Conservation (phyloP, 1,284 basidiomycete genomes). For the Coniophora puteana region DNA sequence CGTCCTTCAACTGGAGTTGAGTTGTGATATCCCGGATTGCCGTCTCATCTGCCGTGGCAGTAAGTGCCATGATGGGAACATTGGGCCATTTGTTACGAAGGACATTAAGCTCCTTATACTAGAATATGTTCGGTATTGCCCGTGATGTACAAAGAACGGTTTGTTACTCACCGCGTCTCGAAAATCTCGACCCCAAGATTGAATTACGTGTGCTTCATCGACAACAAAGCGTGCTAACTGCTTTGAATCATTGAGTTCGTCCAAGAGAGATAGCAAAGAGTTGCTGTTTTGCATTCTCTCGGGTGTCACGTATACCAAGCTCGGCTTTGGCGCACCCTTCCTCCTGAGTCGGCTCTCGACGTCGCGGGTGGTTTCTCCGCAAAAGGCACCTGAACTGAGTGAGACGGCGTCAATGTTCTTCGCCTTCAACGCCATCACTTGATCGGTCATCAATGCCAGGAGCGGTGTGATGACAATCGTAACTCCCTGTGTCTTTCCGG, state of each 20-base stretch:
- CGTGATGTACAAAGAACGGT: neutral
- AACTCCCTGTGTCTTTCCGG: constrained; percentile 74
- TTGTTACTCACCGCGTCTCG: constrained; percentile 61
- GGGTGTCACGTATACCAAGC: constrained; percentile 89
- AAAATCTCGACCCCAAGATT: constrained; percentile 84
- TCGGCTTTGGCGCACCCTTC: constrained; percentile 43
- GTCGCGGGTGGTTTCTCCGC: constrained; percentile 42
- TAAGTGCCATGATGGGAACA: constrained; percentile 94
- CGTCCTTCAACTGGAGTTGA: constrained; percentile 61
- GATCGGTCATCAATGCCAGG: constrained; percentile 88
- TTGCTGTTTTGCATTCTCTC: constrained; percentile 77
- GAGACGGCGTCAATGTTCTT: constrained; percentile 58
- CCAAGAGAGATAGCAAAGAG: constrained; percentile 54
- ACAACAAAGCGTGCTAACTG: constrained; percentile 88
- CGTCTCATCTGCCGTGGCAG: constrained; percentile 85
- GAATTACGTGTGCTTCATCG: constrained; percentile 95
- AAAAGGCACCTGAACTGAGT: constrained; percentile 60
- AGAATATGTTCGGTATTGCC: constrained; percentile 10
- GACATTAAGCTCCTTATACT: constrained; percentile 69
- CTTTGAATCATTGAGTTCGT: constrained; percentile 49
- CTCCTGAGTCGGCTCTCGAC: constrained; percentile 37
- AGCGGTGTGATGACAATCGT: constrained; percentile 92
- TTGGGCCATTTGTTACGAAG: constrained; percentile 73
- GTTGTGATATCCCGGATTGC: constrained; percentile 79
- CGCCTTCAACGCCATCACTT: constrained; percentile 69